These are phyloP conservation scores for Physcomitrellopsis africana DNA, from an alignment of 225 moss, liverwort and hornwort genomes.

Conservation along the genomic window DNA sequence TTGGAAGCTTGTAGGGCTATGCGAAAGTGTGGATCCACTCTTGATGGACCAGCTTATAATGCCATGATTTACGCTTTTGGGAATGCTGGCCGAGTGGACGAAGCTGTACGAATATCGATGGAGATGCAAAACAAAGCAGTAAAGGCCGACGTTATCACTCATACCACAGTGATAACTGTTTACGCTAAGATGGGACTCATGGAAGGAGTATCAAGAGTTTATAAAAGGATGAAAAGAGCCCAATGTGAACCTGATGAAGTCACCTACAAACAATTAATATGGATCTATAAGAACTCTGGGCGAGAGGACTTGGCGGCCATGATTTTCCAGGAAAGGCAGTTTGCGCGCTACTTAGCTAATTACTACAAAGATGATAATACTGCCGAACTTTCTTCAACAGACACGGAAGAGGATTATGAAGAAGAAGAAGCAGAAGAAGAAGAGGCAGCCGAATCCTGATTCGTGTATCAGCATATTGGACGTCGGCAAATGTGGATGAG, in stretches of 20 bases:
- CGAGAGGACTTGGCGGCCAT: slow-evolving; percentile 87
- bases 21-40: slow-evolving; percentile 59
- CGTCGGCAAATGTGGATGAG: neutral
- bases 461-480: neutral
- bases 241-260: slow-evolving; percentile 82
- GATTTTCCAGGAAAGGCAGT: slow-evolving; percentile 90
- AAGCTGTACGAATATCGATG: slow-evolving; percentile 82
- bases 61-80: slow-evolving; percentile 91
- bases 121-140: slow-evolving; percentile 77
- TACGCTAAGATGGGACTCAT: slow-evolving; percentile 88
- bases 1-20: slow-evolving; percentile 77
- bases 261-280: slow-evolving; percentile 72
- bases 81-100: slow-evolving; percentile 82
- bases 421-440: slow-evolving; percentile 32
- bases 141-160: slow-evolving; percentile 81
- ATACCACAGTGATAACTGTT: slow-evolving; percentile 86
- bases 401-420: slow-evolving; percentile 24
- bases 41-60: slow-evolving; percentile 79
- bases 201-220: slow-evolving; percentile 90
- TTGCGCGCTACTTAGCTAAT: slow-evolving; percentile 71
- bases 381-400: slow-evolving; percentile 14
- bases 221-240: slow-evolving; percentile 87
- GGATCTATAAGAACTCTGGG: slow-evolving; percentile 80
- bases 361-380: slow-evolving; percentile 37
- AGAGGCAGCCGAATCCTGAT: slow-evolving; percentile 26